Conservation (phyloP, 2,329 filamentous ascomycete genomes). For the Monosporascus sp. region DNA sequence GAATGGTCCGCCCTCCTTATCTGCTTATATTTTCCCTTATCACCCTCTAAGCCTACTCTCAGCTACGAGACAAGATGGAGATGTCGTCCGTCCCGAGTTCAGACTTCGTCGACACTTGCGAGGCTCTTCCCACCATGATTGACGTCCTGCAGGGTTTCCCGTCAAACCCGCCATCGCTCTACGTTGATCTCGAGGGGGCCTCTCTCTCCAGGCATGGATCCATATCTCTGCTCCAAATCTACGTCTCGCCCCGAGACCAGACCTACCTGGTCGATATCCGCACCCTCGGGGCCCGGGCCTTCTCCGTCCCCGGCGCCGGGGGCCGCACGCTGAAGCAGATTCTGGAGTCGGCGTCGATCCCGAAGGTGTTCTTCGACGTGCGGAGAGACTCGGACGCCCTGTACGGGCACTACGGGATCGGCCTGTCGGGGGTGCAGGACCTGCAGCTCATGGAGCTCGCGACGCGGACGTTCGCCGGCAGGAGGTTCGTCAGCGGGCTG, state of each 20-base stretch:
- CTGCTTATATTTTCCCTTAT: too few species aligned
- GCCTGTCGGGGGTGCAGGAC: conserved; percentile 41
- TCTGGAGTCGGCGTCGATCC: conserved; percentile 36
- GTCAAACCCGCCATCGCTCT: conserved; percentile 31
- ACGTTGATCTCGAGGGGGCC: conserved; percentile 44
- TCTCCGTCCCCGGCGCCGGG: conserved; percentile 20
- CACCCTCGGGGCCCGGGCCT: conserved; percentile 30
- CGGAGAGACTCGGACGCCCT: conserved; percentile 54
- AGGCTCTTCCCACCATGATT: conserved; percentile 9
- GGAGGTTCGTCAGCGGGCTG: conserved; percentile 17
- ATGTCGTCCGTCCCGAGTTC: too few species aligned
- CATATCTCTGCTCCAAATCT: conserved; percentile 40
- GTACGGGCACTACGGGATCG: conserved; percentile 38
- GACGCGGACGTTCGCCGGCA: background rate
- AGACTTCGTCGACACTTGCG: conserved; percentile 5
- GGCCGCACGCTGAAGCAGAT: conserved; percentile 32
- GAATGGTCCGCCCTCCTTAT: too few species aligned
- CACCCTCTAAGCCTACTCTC: too few species aligned
- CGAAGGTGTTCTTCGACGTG: conserved; percentile 54
- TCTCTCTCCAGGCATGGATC: conserved; percentile 36
- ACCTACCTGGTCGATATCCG: conserved; percentile 42
- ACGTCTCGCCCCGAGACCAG: conserved; percentile 21
- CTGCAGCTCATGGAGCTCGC: conserved; percentile 53
- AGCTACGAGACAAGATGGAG: too few species aligned
- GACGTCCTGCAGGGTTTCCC: conserved; percentile 20